Percentiles rank a stretch among this genome's conserved stretches.
Evolutionary conservation across 441 rosid species (phyloP).

Genomic region (Pelargonium fulgidum): DNA sequence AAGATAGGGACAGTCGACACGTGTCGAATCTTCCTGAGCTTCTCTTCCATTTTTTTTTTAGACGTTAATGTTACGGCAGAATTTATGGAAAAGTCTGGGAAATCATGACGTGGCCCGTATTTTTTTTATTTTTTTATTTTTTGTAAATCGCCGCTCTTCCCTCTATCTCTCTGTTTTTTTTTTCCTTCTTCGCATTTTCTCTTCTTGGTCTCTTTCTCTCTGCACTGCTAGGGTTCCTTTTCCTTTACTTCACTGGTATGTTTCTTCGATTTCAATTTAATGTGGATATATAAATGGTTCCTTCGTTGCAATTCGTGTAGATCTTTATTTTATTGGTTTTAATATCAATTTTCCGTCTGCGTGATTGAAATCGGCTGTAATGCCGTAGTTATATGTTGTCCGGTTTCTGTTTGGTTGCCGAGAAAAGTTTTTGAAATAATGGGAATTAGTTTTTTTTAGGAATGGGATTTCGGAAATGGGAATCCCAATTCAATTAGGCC

Average conservation of each 20-base stretch:
- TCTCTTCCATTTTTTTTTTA: background rate
- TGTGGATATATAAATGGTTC: background rate
- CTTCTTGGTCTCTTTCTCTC: slow-evolving; percentile 13
- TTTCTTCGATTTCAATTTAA: slow-evolving; percentile 9
- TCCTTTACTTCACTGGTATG: slow-evolving; percentile 43
- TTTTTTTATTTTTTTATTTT: background rate
- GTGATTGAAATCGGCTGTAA: background rate
- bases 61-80: background rate
- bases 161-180: background rate
- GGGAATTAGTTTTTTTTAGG: background rate
- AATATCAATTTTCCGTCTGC: no score
- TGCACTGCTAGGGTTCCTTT: slow-evolving; percentile 21
- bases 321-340: background rate
- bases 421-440: background rate
- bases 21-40: background rate
- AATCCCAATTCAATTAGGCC: background rate
- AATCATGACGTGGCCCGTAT: background rate
- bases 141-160: background rate
- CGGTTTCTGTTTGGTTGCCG: background rate
- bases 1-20: background rate
- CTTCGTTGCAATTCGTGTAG: slow-evolving; percentile 14
- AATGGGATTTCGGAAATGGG: background rate
- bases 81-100: background rate
- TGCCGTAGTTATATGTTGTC: background rate
- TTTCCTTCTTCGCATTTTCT: background rate